Evolutionary conservation across 139 green algal genomes (phyloP), one percentile per base, ranked within the genome.

Genomic region (Edaphochlamys debaryana): DNA sequence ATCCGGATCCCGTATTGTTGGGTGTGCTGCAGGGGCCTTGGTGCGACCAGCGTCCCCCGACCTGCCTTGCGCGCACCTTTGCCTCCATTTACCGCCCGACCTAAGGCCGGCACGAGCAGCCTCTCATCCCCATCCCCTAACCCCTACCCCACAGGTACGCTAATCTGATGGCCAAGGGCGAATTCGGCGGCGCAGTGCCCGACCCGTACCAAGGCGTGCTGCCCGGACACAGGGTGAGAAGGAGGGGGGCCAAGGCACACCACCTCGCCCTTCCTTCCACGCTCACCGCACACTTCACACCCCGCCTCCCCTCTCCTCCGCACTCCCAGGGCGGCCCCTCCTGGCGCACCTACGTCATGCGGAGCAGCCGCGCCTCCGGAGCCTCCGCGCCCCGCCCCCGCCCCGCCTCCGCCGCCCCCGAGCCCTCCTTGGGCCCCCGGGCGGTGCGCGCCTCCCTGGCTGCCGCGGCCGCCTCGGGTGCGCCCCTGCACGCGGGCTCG

Each of bases 151-250:
- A 48, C 77, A 83, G 77, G 17, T 83, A 83, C 42, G 37, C 63
- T 27, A 66, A 69, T n/a, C 32, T 74, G 32, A 52, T 58, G 41
- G 63, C 77, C 41, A 83, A 83, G 77, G 77, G 77, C 45, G 77
- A 83, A 63, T 74, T 67, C 45, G 45, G n/a, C 4, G 58, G 74
- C 75, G 40, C 41, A 3, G 60, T 82, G 41, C 40, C 41, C 27
- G 15, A 82, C 30, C 75, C 62, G 3, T 30, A 60, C 7, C 13
- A 38, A 4, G 63, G n/a, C 63, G 63, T 40, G 45, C 45, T 13
- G 45, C 45, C 9, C 45, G 11, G n/a, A n/a, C n/a, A n/a, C n/a
- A n/a, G n/a, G n/a, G n/a, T n/a, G n/a, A n/a, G n/a, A n/a, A n/a
- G n/a, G n/a, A n/a, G n/a, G n/a, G n/a, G n/a, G n/a, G n/a, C n/a